phyloP scores from a whole-genome alignment of 2,329 filamentous ascomycete species.

The Pseudogymnoascus sp. region DNA sequence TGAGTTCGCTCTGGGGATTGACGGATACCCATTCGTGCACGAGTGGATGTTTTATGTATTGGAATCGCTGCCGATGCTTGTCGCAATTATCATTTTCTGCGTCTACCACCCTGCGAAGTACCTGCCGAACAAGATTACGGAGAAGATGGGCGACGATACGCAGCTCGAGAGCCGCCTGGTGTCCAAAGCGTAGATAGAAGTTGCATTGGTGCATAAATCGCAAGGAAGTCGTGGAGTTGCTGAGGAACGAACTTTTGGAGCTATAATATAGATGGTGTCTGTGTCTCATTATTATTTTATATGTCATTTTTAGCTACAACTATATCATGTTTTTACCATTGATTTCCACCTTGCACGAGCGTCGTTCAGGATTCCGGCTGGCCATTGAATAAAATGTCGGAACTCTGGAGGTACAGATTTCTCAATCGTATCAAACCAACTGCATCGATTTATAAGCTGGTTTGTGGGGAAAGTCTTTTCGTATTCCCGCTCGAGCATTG shows the following conservation, averaged over 20 bases:
- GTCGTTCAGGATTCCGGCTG: background rate
- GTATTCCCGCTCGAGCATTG: slow-evolving; percentile 30
- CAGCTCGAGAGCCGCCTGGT: slow-evolving; percentile 3
- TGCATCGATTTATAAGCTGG: slow-evolving; percentile 12
- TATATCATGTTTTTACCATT: background rate
- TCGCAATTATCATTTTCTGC: slow-evolving; percentile 42
- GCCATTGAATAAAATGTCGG: slow-evolving; percentile 17
- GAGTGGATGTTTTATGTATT: slow-evolving; percentile 49
- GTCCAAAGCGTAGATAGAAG: background rate
- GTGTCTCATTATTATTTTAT: background rate
- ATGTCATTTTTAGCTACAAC: background rate
- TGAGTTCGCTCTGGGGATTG: slow-evolving; percentile 45
- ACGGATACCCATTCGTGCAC: slow-evolving; percentile 42
- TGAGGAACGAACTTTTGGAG: background rate
- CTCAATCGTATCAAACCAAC: slow-evolving; percentile 14
- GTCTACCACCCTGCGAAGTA: slow-evolving; percentile 41
- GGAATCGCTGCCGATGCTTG: slow-evolving; percentile 41
- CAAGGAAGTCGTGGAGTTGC: background rate
- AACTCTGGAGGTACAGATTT: slow-evolving; percentile 5
- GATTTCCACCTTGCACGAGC: background rate
- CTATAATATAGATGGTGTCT: background rate
- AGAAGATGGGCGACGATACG: slow-evolving; percentile 3
- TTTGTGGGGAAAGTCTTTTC: slow-evolving; percentile 16
- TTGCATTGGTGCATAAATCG: background rate
- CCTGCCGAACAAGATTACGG: slow-evolving; percentile 23